Evolutionary conservation across 805 yeast genomes (phyloP), one percentile per base, ranked within the genome.

Genomic region (Myxozyma udenii): DNA sequence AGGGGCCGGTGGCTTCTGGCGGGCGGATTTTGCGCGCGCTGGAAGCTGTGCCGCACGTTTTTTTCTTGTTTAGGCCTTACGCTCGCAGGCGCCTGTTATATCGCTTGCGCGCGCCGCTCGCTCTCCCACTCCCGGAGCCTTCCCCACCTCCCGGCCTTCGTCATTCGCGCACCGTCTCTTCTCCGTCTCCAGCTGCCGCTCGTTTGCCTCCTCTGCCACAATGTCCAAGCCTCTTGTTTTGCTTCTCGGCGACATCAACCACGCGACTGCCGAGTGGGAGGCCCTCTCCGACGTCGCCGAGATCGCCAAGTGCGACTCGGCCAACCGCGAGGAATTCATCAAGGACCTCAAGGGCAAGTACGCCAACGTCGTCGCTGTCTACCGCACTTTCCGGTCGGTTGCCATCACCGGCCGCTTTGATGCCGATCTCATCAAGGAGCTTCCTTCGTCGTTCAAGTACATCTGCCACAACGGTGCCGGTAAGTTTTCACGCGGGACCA

Each of bases 401-500:
- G 56, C 58, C 5, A 68, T 72, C 44, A 82, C 87, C 2, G 90
- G 90, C 1, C 67, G 79, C 41, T 80, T 84, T 56, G 89, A 84
- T 64, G 76, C 71, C 44, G 89, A 84, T 59, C 64, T 84, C 56
- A 74, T 79, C 19, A 58, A 67, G 7, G 73, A 74, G 24, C 71
- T 84, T 48, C 91, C 91, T 3, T 50, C 67, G 1, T 65, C 80
- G 0, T 73, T 84, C 4, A 72, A 74, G 51, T 70, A 78, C 12
- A 69, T 84, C 12, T 71, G 79, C 55, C 87, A 83, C 65, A 70
- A 75, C 53, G 90, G 90, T 51, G 91, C 91, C 0, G 90, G 60
- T 53, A 43, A 30, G 55, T 51, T 5, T 3, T 46, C 16, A n/a
- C n/a, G n/a, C n/a, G n/a, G n/a, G n/a, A n/a, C n/a, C n/a, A n/a